Percentiles rank a stretch among this genome's conserved stretches.
phyloP scores from a whole-genome alignment of 2,329 filamentous ascomycete species.

The Diatrype stigma region DNA sequence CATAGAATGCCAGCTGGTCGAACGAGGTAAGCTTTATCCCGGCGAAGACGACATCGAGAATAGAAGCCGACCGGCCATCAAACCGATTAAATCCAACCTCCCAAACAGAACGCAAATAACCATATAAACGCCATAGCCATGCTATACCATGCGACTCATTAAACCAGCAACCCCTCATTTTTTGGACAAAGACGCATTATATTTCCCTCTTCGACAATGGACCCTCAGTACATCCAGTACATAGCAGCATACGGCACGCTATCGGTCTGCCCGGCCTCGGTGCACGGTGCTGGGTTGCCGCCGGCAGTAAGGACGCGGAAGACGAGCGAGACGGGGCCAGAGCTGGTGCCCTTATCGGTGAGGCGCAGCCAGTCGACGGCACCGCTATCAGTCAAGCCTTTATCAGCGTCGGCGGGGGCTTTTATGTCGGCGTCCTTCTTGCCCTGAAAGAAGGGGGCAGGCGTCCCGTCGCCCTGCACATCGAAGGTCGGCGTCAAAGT shows the following conservation, averaged over 20 bases:
- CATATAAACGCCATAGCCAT: background rate
- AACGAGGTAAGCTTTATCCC: background rate
- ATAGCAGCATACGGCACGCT: slow-evolving; percentile 54
- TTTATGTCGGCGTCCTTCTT: slow-evolving; percentile 46
- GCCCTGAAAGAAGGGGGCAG: slow-evolving; percentile 37
- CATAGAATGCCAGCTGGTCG: background rate
- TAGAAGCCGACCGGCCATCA: background rate
- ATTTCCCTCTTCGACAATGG: background rate
- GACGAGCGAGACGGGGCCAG: slow-evolving; percentile 34
- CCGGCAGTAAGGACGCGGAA: slow-evolving; percentile 55
- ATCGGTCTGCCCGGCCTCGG: slow-evolving; percentile 33
- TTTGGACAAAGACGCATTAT: background rate
- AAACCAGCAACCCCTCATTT: background rate
- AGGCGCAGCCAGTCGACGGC: slow-evolving; percentile 55
- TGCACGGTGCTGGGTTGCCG: slow-evolving; percentile 42
- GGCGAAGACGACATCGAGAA: background rate
- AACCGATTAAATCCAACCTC: background rate
- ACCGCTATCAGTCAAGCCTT: slow-evolving; percentile 43
- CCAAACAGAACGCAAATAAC: no score
- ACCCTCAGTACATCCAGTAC: slow-evolving; percentile 50
- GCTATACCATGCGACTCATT: background rate
- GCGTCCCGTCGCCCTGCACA: slow-evolving; percentile 38
- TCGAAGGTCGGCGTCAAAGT: slow-evolving; percentile 55
- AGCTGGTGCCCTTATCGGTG: slow-evolving; percentile 34
- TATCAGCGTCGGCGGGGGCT: slow-evolving; percentile 47